Evolutionary conservation across 257 asterid genomes (phyloP).

Genomic region (Nicotiana noctiflora): DNA sequence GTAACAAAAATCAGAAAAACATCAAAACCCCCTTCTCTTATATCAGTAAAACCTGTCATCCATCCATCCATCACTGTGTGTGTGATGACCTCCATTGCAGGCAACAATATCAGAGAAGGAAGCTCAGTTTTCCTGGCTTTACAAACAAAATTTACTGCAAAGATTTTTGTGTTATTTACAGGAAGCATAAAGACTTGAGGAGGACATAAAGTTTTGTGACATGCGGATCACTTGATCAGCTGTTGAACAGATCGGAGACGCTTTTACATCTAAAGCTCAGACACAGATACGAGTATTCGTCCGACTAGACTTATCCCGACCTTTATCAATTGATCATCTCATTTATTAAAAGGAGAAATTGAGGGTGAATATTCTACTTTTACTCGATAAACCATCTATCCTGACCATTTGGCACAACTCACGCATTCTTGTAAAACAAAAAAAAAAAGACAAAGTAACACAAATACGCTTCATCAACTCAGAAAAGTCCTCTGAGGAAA

Average conservation of each 20-base stretch:
- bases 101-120: background rate
- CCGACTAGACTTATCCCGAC: background rate
- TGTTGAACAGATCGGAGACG: background rate
- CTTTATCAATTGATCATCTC: background rate
- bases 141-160: too few species aligned
- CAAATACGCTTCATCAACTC: background rate
- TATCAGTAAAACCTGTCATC: background rate
- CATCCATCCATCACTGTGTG: background rate
- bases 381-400: background rate
- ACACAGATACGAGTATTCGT: too few species aligned
- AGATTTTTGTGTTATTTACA: too few species aligned
- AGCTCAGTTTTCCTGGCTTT: background rate
- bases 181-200: background rate
- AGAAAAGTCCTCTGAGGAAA: background rate
- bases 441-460: background rate
- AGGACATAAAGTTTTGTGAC: background rate
- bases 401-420: background rate
- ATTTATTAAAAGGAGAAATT: background rate
- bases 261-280: background rate
- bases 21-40: background rate
- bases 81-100: background rate
- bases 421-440: background rate
- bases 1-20: background rate
- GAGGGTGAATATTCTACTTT: too few species aligned
- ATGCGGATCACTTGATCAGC: too few species aligned